A percentile compares a stretch with the other conserved stretches of the same genome.
Evolutionary conservation across 352 stramenopile genomes (phyloP).

Genomic region (Pythium pectinolyticum): DNA sequence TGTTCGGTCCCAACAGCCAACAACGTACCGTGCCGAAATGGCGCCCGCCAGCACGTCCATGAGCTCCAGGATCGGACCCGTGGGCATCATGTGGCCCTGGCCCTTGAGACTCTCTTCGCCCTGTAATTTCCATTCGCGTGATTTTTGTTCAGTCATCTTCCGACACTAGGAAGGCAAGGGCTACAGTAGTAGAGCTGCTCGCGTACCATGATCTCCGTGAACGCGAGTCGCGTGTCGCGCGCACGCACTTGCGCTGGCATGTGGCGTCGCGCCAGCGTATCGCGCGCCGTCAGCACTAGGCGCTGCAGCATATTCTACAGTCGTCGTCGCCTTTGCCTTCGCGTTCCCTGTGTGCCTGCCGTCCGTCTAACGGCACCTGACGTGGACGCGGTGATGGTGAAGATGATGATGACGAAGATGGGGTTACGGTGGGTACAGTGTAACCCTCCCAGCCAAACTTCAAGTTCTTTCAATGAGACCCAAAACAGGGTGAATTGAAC

Average conservation of each 20-base stretch:
- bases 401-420: neutral
- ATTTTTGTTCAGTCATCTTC: too few relatives aligned
- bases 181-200: too few relatives aligned
- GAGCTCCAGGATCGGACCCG: slow-evolving; percentile 35
- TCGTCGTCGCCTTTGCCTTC: neutral
- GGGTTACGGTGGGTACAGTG: slow-evolving; percentile 1
- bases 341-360: too few relatives aligned
- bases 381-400: neutral
- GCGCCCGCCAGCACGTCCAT: slow-evolving; percentile 36
- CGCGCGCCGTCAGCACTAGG: slow-evolving; percentile 21
- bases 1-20: too few relatives aligned
- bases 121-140: too few relatives aligned
- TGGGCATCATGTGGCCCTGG: slow-evolving; percentile 31
- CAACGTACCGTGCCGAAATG: slow-evolving; percentile 31
- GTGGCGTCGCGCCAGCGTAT: slow-evolving; percentile 14
- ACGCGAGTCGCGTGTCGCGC: slow-evolving; percentile 40
- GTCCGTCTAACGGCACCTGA: too few relatives aligned
- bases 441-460: slow-evolving; percentile 3
- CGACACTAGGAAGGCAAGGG: too few relatives aligned
- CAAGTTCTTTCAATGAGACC: neutral
- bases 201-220: slow-evolving; percentile 41
- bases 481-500: slow-evolving; percentile 25
- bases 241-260: slow-evolving; percentile 21
- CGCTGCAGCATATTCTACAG: slow-evolving; percentile 8
- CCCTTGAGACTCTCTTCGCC: slow-evolving; percentile 36